Base-by-base conservation (phyloP, 768 basidiomycete species). In the Lepiota subincarnata region DNA sequence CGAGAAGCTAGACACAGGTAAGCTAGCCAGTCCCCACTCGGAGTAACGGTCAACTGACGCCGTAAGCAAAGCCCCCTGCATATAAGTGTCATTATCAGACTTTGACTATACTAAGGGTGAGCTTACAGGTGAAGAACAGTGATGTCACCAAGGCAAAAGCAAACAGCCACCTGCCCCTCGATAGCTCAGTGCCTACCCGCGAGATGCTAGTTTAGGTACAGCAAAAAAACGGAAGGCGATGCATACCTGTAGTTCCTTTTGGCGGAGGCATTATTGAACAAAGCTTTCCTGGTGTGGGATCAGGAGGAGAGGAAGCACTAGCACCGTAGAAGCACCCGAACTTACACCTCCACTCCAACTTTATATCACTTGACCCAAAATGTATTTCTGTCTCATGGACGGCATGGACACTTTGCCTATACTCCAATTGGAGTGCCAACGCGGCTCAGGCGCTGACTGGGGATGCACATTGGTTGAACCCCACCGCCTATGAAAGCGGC, bases 101-200 rank as follows among this genome's bases (percentile, higher is more conserved):
- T 37, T 20, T 20, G 31, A 41, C 31, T 22, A 49, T 14, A 37
- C 19, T 6, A 20, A 44, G 51, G 26, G 36, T 12, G 6, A 34
- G 66, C 79, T 58, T 58, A 82, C 83, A 86, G 24, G 86, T 84
- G 68, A 89, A 88, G 75, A 89, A 89, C 28, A 89, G 72, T 10
- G 85, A 80, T 16, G 86, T 89, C 55, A 90, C 83, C 50, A 89
- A 78, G 36, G 73, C 71, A 64, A 86, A 89, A 6, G 87, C 75
- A 63, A 77, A 83, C 22, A 67, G 68, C 77, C 77, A 83, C 60
- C 72, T 70, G 42, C 63, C 70, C 57, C 66, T 69, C n/a, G 66
- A 67, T 54, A 81, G 67, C 56, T 80, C 71, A 47, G 76, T 64
- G 47, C 72, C 78, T 73, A 48, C 42, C 44, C 46, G 50, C 38